These are phyloP conservation scores for Aspergillus clavatus DNA, from an alignment of 2,329 filamentous ascomycete species.

Conservation along the genomic window DNA sequence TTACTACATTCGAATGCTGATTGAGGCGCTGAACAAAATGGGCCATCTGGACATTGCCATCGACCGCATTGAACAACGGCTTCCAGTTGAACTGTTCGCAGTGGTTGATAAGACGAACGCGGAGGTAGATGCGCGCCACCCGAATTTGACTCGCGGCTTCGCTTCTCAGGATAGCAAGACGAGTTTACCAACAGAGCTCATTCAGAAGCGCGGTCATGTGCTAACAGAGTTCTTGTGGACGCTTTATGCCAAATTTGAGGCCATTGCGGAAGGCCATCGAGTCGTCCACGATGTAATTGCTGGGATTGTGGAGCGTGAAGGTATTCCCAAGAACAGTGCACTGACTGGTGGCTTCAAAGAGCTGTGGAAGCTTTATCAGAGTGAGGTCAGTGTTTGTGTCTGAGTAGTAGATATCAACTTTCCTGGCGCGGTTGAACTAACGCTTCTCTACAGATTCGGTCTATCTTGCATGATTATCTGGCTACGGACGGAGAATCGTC, in stretches of 20 bases:
- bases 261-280: conserved; percentile 91
- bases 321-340: conserved; percentile 56
- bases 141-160: conserved; percentile 62
- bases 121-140: conserved; percentile 88
- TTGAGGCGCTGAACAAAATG: conserved; percentile 87
- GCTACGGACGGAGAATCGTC: conserved; percentile 78
- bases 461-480: conserved; percentile 89
- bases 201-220: conserved; percentile 73
- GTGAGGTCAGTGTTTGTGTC: conserved; percentile 54
- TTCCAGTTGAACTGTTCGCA: conserved; percentile 88
- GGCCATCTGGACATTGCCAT: conserved; percentile 80
- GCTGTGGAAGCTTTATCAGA: conserved; percentile 96
- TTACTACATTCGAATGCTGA: conserved; percentile 79
- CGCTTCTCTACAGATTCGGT: conserved; percentile 60
- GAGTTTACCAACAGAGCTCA: conserved; percentile 64
- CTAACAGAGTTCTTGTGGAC: conserved; percentile 90
- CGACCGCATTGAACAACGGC: conserved; percentile 82
- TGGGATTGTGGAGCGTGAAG: conserved; percentile 78
- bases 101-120: conserved; percentile 93
- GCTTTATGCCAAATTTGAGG: conserved; percentile 92
- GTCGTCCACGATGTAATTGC: conserved; percentile 89
- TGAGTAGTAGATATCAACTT: background rate
- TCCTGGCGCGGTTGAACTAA: conserved; percentile 12
- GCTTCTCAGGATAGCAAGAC: conserved; percentile 44
- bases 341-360: conserved; percentile 90